A percentile compares a stretch with the other conserved stretches of the same genome.
These are phyloP conservation scores for Suillus variegatus DNA, from an alignment of 768 basidiomycete genomes.

Conservation along the genomic window DNA sequence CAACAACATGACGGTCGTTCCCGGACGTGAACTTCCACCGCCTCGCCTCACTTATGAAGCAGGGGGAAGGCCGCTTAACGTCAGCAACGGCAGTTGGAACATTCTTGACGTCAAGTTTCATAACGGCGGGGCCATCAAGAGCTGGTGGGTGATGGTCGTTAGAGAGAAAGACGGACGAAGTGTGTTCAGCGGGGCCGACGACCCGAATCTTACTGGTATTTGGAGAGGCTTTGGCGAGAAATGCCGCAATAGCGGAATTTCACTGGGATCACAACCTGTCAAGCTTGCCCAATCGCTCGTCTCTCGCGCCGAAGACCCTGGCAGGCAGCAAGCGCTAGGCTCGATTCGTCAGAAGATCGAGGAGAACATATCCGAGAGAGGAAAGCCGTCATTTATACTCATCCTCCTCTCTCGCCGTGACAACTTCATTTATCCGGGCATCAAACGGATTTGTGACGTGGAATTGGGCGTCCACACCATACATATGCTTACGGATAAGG, in stretches of 20 bases:
- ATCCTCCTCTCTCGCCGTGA: conserved; percentile 69
- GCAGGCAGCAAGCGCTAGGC: conserved; percentile 38
- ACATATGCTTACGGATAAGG: conserved; percentile 68
- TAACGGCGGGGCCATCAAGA: conserved; percentile 45
- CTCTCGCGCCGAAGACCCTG: conserved; percentile 29
- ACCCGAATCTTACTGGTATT: conserved; percentile 43
- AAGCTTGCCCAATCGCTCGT: conserved; percentile 34
- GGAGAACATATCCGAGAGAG: conserved; percentile 21
- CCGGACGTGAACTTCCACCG: conserved; percentile 61
- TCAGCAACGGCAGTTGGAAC: conserved; percentile 74
- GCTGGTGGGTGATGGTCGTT: conserved; percentile 72
- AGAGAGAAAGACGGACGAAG: conserved; percentile 42
- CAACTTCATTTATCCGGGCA: conserved; percentile 77
- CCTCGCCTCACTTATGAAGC: conserved; percentile 58
- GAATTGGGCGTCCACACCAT: conserved; percentile 71
- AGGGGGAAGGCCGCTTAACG: conserved; percentile 38
- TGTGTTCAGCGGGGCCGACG: conserved; percentile 38
- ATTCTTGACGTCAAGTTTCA: conserved; percentile 73
- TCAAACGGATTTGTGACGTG: conserved; percentile 77
- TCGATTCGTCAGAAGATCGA: conserved; percentile 44
- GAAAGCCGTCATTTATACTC: conserved; percentile 63
- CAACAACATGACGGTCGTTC: conserved; percentile 60
- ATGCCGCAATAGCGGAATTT: conserved; percentile 52
- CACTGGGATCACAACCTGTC: conserved; percentile 35
- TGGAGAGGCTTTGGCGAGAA: conserved; percentile 57